These are phyloP conservation scores for Taphrina deformans DNA, from an alignment of 1,139 yeast species.

Conservation along the genomic window DNA sequence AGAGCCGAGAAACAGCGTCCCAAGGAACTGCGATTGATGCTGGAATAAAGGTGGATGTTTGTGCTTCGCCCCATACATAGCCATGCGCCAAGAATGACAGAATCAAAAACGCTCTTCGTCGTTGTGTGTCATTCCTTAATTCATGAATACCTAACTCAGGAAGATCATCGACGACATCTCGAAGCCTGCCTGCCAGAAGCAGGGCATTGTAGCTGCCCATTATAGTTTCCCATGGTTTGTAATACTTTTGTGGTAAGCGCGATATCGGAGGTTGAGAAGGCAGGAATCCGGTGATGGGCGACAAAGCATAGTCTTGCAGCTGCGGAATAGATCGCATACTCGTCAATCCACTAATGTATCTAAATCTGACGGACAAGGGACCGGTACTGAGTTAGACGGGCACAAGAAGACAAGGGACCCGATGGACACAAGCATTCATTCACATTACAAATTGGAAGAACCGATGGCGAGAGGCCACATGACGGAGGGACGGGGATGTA, in stretches of 20 bases:
- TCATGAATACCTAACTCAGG: conserved; percentile 36
- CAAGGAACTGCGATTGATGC: conserved; percentile 64
- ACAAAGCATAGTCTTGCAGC: conserved; percentile 67
- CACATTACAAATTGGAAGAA: too few relatives aligned
- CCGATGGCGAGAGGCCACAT: not conserved
- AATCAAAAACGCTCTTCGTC: conserved; percentile 76
- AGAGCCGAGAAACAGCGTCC: conserved; percentile 52
- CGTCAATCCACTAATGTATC: not conserved
- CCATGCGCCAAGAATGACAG: conserved; percentile 82
- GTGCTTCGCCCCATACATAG: conserved; percentile 75
- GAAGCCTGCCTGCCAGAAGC: conserved; percentile 62
- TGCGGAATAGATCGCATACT: conserved; percentile 47
- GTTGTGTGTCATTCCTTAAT: conserved; percentile 50
- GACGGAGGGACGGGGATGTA: not conserved
- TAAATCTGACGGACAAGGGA: not conserved
- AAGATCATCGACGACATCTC: conserved; percentile 56
- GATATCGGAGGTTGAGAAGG: conserved; percentile 67
- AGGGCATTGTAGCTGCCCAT: conserved; percentile 69
- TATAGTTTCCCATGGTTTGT: conserved; percentile 73
- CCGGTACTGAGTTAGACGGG: too few relatives aligned
- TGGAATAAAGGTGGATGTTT: conserved; percentile 66
- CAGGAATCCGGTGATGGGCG: conserved; percentile 70
- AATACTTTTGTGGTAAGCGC: conserved; percentile 61
- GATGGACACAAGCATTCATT: too few relatives aligned
- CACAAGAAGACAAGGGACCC: too few relatives aligned